These are phyloP conservation scores for Mycena sp. DNA, from an alignment of 1,284 basidiomycete genomes.

Conservation along the genomic window DNA sequence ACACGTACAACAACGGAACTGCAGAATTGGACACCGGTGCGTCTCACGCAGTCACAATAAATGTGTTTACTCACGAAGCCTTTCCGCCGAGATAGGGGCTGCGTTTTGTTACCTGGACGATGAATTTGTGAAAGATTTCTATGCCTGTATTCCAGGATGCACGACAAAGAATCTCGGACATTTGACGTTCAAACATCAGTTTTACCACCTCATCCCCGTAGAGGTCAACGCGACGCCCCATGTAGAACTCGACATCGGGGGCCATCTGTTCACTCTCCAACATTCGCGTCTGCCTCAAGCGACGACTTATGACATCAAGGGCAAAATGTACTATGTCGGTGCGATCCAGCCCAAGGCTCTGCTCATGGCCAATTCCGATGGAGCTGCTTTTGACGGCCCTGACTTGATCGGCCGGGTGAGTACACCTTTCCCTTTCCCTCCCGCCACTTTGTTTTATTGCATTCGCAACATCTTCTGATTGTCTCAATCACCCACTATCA, in stretches of 20 bases:
- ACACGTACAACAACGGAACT: background rate
- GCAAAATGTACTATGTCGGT: background rate
- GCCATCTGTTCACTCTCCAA: slow-evolving; percentile 5
- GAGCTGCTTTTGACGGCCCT: background rate
- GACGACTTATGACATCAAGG: background rate
- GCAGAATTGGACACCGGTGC: slow-evolving; percentile 9
- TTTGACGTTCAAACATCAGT: background rate
- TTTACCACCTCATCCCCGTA: background rate
- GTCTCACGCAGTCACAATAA: background rate
- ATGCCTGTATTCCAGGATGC: background rate
- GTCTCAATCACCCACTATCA: background rate
- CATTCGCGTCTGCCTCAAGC: background rate
- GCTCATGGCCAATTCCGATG: background rate
- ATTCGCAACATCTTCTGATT: background rate
- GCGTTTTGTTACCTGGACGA: slow-evolving; percentile 5
- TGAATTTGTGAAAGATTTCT: background rate
- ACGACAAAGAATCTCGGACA: background rate
- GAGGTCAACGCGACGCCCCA: background rate
- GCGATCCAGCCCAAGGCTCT: background rate
- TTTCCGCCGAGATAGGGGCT: background rate
- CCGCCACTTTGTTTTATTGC: background rate
- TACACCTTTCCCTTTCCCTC: background rate
- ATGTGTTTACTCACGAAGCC: background rate
- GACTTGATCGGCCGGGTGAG: slow-evolving; percentile 8
- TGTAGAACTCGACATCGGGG: slow-evolving; percentile 9